phyloP scores from a whole-genome alignment of 257 asterid species.

The Jasminum sambac region DNA sequence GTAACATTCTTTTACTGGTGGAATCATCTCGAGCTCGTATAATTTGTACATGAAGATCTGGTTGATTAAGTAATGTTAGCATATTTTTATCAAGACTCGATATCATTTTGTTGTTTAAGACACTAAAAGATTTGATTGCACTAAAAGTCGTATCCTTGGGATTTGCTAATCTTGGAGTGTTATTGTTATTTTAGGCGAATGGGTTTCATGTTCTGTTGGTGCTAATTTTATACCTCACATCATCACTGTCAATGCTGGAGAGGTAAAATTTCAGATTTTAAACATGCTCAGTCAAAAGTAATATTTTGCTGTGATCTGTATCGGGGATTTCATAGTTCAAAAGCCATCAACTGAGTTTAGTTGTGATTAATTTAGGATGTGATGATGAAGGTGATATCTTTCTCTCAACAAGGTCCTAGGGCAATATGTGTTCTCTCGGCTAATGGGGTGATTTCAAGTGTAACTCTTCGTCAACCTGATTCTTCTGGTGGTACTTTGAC shows the following conservation, averaged over 20 bases:
- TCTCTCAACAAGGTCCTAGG: conserved; percentile 79
- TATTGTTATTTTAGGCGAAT: conserved; percentile 33
- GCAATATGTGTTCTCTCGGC: conserved; percentile 66
- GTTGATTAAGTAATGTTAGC: not conserved
- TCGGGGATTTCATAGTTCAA: not conserved
- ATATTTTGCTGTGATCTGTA: not conserved
- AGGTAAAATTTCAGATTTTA: conserved; percentile 30
- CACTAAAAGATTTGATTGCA: not conserved
- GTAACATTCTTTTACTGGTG: not conserved
- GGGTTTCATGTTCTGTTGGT: conserved; percentile 52
- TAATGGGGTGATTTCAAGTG: conserved; percentile 58
- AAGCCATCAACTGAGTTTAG: conserved; percentile 7
- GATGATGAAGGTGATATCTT: conserved; percentile 76
- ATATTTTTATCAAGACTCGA: too few species aligned
- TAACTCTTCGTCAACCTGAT: conserved; percentile 62
- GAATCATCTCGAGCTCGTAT: not conserved
- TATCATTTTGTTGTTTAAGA: too few species aligned
- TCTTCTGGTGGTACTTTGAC: conserved; percentile 67
- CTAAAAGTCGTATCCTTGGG: not conserved
- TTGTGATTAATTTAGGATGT: conserved; percentile 53
- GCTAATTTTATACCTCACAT: conserved; percentile 51
- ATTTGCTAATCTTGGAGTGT: conserved; percentile 6
- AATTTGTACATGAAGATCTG: not conserved
- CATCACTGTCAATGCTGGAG: conserved; percentile 49
- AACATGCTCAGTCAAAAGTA: not conserved